Base-by-base conservation (phyloP, 176 grass and related monocot genomes). In the Oropetium thomaeum region DNA sequence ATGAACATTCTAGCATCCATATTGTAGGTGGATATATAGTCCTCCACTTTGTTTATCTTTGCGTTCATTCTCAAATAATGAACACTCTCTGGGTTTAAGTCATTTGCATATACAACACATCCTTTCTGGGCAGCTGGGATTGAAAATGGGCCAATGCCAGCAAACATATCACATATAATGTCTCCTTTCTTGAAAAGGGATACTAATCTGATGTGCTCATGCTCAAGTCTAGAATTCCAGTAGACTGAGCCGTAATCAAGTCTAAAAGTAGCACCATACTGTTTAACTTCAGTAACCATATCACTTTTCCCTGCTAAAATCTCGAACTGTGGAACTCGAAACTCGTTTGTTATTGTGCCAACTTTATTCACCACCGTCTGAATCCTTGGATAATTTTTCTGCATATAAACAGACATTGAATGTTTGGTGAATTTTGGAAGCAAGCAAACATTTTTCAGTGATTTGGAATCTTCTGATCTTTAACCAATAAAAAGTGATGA, bases 221-320 rank as follows among this genome's bases (percentile, higher is more conserved):
- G 87, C 70, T 99, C 96, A 70, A 99, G 91, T 77, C 96, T 99
- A 9, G 96, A 99, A 81, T 99, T 99, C 96, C 96, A 99, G 71
- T 99, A 99, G 69, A 99, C 96, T 53, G 89, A 90, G 68, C 96
- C 68, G 65, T 95, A 99, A 87, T 99, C 89, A 51, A 99, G 89
- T 84, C 26, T 99, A 81, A 95, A 99, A 52, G 67, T 99, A 63
- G 92, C 96, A 63, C 96, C 91, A 71, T 95, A 95, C 79, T 99
- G 91, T 75, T 99, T 99, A 61, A 99, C 87, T 87, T 99, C 89
- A 79, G 91, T 95, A 53, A 92, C 79, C 89, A 95, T 90, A 81
- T 85, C 82, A 11, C 65, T 70, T 65, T 88, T 92, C 70, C 96
- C 91, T 55, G 89, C 89, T 77, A 95, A 87, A 83, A 99, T 86